Base-by-base conservation (phyloP, 768 basidiomycete species). In the Pleurotus sapidus region DNA sequence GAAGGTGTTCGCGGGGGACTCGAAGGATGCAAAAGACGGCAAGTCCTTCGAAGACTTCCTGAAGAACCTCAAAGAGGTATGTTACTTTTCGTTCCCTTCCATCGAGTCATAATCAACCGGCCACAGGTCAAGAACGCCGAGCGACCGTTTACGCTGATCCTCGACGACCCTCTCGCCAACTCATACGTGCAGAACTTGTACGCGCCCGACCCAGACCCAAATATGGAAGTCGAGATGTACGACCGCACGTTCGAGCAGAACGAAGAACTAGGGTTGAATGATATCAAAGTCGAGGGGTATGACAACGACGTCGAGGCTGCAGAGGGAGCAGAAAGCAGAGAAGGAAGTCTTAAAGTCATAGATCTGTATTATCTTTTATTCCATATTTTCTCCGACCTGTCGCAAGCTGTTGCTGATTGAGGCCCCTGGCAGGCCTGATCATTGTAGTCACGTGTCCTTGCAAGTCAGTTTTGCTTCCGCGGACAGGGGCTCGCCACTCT, bases 171-270 rank as follows among this genome's bases (percentile, higher is more conserved):
- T 2, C 77, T 98, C 17, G 88, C 93, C 12, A 98, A 98, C 70
- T 95, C 93, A 2, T 95, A 98, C 67, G 76, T 99, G 46, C 97
- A 99, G 70, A 97, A 94, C 69, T 65, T 95, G n/a, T 98, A 96
- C 68, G 96, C 97, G 0, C 97, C 97, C 3, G 96, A 99, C 67
- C 87, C 91, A 0, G 96, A 98, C 67, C 96, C 96, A 1, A 94
- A 95, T 65, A 93, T 99, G 91, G 77, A 70, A 27, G 81, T 91
- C 51, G 91, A 89, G 68, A 68, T 71, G 56, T 99, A 98, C 66
- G 91, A 95, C 40, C 79, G 97, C 49, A 84, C 85, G 3, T 91
- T 82, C 76, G 84, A 93, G 45, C 94, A 99, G 76, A 95, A 99
- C 64, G 97, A 98, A 68, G 93, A 94, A 49, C 77, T 98, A 12